Percentiles rank a stretch among this genome's conserved stretches.
These are phyloP conservation scores for Scleromitrula shiraiana DNA, from an alignment of 2,329 filamentous ascomycete genomes.

Conservation along the genomic window DNA sequence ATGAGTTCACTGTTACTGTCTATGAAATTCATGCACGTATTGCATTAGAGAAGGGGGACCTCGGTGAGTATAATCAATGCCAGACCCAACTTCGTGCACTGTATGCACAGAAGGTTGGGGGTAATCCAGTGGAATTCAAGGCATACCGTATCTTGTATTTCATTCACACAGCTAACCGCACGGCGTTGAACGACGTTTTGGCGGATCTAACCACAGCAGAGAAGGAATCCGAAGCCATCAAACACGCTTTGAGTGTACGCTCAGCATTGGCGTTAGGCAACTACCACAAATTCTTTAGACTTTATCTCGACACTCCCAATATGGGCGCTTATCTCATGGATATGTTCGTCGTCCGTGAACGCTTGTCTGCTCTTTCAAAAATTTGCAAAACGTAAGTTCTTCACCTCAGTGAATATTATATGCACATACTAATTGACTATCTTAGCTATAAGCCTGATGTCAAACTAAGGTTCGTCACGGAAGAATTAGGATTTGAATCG, in stretches of 20 bases:
- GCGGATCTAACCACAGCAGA: constrained; percentile 98
- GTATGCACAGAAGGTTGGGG: constrained; percentile 79
- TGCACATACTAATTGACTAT: constrained; percentile 37
- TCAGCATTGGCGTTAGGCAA: constrained; percentile 89
- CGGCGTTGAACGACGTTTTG: constrained; percentile 94
- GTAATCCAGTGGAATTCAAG: constrained; percentile 92
- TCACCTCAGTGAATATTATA: not conserved
- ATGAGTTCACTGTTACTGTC: constrained; percentile 89
- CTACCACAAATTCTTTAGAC: constrained; percentile 95
- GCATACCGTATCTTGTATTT: constrained; percentile 99
- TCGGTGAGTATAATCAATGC: constrained; percentile 99
- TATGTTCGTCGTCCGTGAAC: constrained; percentile 94
- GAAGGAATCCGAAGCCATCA: constrained; percentile 75
- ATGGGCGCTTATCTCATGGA: constrained; percentile 99
- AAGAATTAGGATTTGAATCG: constrained; percentile 92
- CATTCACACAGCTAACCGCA: constrained; percentile 97
- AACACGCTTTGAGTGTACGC: constrained; percentile 85
- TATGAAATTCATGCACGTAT: constrained; percentile 98
- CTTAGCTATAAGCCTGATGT: constrained; percentile 85
- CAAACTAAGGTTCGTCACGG: constrained; percentile 82
- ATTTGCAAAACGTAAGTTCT: constrained; percentile 90
- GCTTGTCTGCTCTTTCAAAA: constrained; percentile 79
- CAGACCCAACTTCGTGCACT: constrained; percentile 93
- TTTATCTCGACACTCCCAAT: constrained; percentile 88
- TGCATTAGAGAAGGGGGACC: constrained; percentile 93